Evolutionary conservation across 192 early-diverging fungal genomes (phyloP).

Genomic region (Backusella australiensis): DNA sequence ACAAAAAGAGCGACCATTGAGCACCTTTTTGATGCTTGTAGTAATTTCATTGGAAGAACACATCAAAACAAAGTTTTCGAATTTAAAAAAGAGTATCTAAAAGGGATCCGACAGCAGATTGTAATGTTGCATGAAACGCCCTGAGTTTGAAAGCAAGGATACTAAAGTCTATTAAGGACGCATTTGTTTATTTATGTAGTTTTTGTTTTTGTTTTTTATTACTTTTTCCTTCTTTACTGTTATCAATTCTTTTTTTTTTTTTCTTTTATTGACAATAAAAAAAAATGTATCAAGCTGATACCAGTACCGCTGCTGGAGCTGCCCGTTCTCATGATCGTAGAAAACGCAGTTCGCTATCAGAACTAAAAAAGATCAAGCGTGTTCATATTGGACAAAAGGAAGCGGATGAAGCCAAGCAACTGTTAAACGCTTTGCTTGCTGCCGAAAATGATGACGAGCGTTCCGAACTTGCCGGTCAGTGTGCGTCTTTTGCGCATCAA

Average conservation of each 20-base stretch:
- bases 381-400: slow-evolving; percentile 7
- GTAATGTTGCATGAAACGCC: neutral
- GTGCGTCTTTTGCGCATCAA: slow-evolving; percentile 35
- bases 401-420: slow-evolving; percentile 23
- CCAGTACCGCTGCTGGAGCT: neutral
- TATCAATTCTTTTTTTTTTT: neutral
- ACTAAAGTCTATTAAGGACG: neutral
- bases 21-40: neutral
- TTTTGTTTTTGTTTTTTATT: slow-evolving; percentile 1
- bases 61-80: neutral
- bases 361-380: neutral
- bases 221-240: neutral
- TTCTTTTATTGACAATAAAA: neutral
- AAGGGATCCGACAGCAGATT: neutral
- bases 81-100: neutral
- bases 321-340: neutral
- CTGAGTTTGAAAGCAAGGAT: neutral
- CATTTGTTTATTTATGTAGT: neutral
- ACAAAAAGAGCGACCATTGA: neutral
- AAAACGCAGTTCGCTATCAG: neutral
- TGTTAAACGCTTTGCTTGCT: slow-evolving; percentile 12
- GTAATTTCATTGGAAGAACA: neutral
- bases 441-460: slow-evolving; percentile 17
- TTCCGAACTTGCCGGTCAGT: slow-evolving; percentile 16
- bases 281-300: slow-evolving; percentile 9